Conservation (phyloP, 208 protist genomes). For the Trichomonas tenax region DNA sequence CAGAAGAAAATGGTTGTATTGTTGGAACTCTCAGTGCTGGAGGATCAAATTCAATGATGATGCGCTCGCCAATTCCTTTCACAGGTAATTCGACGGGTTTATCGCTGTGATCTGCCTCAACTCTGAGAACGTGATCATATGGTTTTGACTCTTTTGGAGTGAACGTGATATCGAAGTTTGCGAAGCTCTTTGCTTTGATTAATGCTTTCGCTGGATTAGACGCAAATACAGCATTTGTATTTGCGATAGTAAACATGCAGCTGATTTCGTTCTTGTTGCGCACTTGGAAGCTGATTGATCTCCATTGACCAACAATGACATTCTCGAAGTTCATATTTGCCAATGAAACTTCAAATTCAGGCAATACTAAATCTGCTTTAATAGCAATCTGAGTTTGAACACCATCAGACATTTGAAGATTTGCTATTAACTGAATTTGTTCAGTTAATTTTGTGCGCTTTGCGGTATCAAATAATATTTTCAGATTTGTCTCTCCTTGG, state of each 20-base stretch:
- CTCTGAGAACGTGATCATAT: not conserved
- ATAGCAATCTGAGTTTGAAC: not conserved
- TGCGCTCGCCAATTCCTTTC: not conserved
- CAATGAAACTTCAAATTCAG: not conserved
- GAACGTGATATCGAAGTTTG: not conserved
- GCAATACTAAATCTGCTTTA: not conserved
- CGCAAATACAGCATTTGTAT: not conserved
- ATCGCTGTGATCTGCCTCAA: not conserved
- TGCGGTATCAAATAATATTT: not conserved
- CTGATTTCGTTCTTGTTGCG: not conserved
- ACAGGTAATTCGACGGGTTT: not conserved
- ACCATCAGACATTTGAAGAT: not conserved
- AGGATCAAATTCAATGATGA: not conserved
- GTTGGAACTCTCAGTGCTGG: not conserved
- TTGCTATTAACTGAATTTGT: not conserved
- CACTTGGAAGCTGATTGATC: not conserved
- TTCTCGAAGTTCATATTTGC: not conserved
- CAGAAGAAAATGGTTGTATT: not conserved
- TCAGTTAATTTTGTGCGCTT: not conserved
- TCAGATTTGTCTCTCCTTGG: not conserved
- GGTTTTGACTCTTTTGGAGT: not conserved
- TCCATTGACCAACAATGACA: not conserved
- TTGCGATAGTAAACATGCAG: not conserved
- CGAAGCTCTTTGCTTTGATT: not conserved
- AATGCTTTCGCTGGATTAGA: not conserved